Evolutionary conservation across 331 rosid genomes (phyloP).

Genomic region (Arachis monticola): DNA sequence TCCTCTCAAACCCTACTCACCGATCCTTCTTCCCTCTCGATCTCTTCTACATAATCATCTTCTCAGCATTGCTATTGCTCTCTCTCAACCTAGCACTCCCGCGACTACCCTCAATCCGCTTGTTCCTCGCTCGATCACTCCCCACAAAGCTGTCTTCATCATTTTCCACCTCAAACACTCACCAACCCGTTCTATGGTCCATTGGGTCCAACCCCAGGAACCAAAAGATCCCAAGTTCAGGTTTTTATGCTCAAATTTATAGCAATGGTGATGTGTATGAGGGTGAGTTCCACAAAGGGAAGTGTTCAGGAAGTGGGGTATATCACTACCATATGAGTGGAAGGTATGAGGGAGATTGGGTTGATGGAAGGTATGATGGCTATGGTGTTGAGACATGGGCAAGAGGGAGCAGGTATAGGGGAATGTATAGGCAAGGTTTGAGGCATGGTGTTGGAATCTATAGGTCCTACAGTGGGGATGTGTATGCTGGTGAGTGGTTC

Average conservation of each 20-base stretch:
- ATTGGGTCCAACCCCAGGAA: slow-evolving; percentile 76
- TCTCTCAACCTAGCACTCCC: slow-evolving; percentile 69
- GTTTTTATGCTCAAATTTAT: slow-evolving; percentile 81
- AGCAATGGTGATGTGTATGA: slow-evolving; percentile 83
- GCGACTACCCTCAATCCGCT: slow-evolving; percentile 61
- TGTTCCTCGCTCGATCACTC: slow-evolving; percentile 60
- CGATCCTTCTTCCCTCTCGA: slow-evolving; percentile 50
- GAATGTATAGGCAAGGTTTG: slow-evolving; percentile 82
- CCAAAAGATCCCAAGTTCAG: slow-evolving; percentile 57
- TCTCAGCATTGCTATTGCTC: slow-evolving; percentile 58
- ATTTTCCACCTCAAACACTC: slow-evolving; percentile 48
- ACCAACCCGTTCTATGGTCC: slow-evolving; percentile 82
- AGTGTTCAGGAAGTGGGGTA: slow-evolving; percentile 94
- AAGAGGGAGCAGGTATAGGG: slow-evolving; percentile 83
- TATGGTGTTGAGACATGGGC: slow-evolving; percentile 98
- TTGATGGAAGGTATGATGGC: slow-evolving; percentile 87
- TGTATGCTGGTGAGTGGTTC: slow-evolving; percentile 87
- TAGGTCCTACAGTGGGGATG: slow-evolving; percentile 80
- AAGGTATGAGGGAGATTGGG: slow-evolving; percentile 93
- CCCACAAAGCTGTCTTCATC: slow-evolving; percentile 51
- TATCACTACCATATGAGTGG: slow-evolving; percentile 85
- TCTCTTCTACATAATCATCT: slow-evolving; percentile 50
- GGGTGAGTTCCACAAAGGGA: slow-evolving; percentile 88
- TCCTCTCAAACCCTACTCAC: slow-evolving; percentile 51
- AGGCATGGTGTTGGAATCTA: slow-evolving; percentile 92